A percentile compares a stretch with the other conserved stretches of the same genome.
These are phyloP conservation scores for Mycosarcoma mackinlayi DNA, from an alignment of 1,284 basidiomycete species.

Conservation along the genomic window DNA sequence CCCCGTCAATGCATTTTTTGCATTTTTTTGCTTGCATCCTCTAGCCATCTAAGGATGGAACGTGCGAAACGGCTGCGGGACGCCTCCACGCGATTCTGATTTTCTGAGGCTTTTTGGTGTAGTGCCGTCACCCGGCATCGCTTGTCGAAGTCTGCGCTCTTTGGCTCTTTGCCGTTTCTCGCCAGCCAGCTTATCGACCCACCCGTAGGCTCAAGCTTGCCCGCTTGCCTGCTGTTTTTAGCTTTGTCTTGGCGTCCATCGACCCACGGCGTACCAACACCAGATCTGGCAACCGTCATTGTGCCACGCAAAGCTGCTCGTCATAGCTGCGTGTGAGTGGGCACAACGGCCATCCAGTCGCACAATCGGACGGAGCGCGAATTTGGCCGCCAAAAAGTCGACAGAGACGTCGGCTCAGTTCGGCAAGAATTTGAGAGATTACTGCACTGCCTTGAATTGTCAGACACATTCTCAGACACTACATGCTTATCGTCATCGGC, in stretches of 20 bases:
- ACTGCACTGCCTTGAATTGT: too few species aligned
- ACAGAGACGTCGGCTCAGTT: too few species aligned
- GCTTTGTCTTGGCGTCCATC: slow-evolving; percentile 13
- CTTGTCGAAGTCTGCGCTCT: too few species aligned
- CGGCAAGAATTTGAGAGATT: too few species aligned
- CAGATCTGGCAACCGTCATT: not conserved
- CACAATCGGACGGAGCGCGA: not conserved
- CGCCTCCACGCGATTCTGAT: slow-evolving; percentile 6
- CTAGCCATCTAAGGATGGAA: too few species aligned
- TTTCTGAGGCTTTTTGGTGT: not conserved
- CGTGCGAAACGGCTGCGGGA: too few species aligned
- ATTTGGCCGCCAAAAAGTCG: slow-evolving; percentile 5
- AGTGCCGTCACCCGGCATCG: slow-evolving; percentile 12
- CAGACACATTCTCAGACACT: too few species aligned
- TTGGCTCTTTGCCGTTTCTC: not conserved
- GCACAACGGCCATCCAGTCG: not conserved
- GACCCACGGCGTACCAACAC: not conserved
- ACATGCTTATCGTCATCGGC: too few species aligned
- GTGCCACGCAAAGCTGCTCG: too few species aligned
- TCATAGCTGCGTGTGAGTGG: not conserved
- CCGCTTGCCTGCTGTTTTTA: not conserved
- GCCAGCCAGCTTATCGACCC: slow-evolving; percentile 17
- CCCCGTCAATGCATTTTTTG: slow-evolving; percentile 53
- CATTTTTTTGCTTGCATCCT: slow-evolving; percentile 13
- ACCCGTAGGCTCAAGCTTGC: not conserved